Evolutionary conservation across 257 asterid genomes (phyloP).

Genomic region (Ajuga chamaepitys): DNA sequence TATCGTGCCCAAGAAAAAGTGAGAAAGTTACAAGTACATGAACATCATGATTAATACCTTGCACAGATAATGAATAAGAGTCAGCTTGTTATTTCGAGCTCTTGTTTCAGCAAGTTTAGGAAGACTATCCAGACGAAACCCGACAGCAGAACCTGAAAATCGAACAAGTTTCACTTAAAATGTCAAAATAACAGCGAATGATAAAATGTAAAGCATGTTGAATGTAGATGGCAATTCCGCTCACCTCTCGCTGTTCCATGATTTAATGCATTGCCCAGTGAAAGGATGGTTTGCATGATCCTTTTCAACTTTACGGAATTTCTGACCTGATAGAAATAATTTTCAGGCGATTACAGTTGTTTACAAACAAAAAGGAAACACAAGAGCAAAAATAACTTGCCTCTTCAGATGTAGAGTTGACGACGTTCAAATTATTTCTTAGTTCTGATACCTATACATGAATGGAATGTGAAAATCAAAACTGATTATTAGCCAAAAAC

Average conservation of each 20-base stretch:
- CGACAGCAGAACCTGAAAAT: conserved; percentile 76
- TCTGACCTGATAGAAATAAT: conserved; percentile 53
- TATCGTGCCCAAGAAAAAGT: neutral
- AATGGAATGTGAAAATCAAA: neutral
- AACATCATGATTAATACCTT: conserved; percentile 42
- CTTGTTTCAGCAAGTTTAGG: conserved; percentile 83
- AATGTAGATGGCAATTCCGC: neutral
- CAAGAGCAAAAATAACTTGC: conserved; percentile 30
- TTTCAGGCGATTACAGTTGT: conserved; percentile 10
- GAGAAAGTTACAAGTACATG: neutral
- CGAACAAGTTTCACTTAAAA: neutral
- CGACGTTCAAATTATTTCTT: conserved; percentile 43
- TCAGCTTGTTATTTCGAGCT: conserved; percentile 69
- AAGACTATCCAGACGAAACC: conserved; percentile 89
- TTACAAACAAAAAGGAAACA: neutral
- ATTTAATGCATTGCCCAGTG: conserved; percentile 83
- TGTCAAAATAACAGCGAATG: neutral
- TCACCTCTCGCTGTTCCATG: conserved; percentile 91
- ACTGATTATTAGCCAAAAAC: neutral
- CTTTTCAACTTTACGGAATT: conserved; percentile 71
- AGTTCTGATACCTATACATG: conserved; percentile 54
- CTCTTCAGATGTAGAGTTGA: conserved; percentile 74
- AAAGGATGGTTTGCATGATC: conserved; percentile 74
- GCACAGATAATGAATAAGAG: conserved; percentile 87
- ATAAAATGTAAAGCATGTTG: neutral